Percentiles rank a stretch among this genome's conserved stretches.
Conservation (phyloP, 169 alveolate species). For the Theileria orientalis region DNA sequence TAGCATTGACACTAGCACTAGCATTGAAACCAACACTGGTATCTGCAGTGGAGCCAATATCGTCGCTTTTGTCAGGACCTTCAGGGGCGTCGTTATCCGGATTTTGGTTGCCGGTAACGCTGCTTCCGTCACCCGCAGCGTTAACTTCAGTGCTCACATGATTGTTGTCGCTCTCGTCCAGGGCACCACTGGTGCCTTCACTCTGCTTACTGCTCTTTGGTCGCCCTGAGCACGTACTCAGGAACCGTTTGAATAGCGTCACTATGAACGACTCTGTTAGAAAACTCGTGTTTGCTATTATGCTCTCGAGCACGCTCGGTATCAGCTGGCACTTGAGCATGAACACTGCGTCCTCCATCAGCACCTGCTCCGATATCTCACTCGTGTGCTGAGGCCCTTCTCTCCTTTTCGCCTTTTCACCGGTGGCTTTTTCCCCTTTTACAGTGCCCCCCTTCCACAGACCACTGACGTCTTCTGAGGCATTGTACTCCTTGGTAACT, state of each 20-base stretch:
- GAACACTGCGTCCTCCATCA: slow-evolving; percentile 28
- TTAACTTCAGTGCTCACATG: too few relatives aligned
- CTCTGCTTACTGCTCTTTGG: not conserved
- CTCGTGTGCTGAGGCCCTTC: too few relatives aligned
- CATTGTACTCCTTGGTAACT: not conserved
- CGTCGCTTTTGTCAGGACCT: too few relatives aligned
- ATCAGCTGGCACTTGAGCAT: slow-evolving; percentile 51
- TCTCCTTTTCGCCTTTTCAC: not conserved
- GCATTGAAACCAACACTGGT: slow-evolving; percentile 13
- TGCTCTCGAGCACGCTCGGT: slow-evolving; percentile 28
- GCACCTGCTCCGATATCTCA: slow-evolving; percentile 20
- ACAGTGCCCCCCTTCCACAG: not conserved
- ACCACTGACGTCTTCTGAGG: not conserved
- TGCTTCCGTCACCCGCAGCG: too few relatives aligned
- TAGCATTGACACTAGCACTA: too few relatives aligned
- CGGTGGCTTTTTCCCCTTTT: not conserved
- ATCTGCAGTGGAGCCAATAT: too few relatives aligned
- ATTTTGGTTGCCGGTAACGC: too few relatives aligned
- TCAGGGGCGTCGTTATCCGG: too few relatives aligned
- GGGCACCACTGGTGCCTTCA: too few relatives aligned
- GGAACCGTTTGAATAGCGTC: not conserved
- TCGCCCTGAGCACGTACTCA: not conserved
- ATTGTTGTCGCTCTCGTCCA: not conserved
- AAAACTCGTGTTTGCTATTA: slow-evolving; percentile 24
- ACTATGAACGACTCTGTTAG: slow-evolving; percentile 34